Evolutionary conservation across 768 basidiomycete species (phyloP).

Genomic region (Tylopilus felleus): DNA sequence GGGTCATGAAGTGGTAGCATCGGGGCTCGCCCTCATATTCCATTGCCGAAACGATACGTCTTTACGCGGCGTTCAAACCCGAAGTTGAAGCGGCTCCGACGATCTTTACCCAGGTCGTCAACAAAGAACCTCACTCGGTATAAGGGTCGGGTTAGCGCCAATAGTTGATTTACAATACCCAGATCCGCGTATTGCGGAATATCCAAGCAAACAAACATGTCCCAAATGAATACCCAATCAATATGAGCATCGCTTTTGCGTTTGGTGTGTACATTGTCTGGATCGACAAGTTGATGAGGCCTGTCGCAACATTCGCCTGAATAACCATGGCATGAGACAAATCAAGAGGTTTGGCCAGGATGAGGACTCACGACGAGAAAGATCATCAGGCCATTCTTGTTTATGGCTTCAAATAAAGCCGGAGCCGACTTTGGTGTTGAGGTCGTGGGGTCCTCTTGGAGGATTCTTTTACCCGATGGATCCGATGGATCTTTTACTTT

Average conservation of each 20-base stretch:
- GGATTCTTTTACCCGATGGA: constrained; percentile 23
- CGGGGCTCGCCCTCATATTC: background rate
- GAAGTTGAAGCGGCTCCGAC: constrained; percentile 51
- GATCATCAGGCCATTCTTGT: constrained; percentile 71
- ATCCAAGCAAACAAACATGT: constrained; percentile 66
- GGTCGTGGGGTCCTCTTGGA: constrained; percentile 23
- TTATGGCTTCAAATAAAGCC: constrained; percentile 72
- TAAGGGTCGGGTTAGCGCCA: background rate
- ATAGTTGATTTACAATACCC: constrained; percentile 19
- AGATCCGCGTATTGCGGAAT: constrained; percentile 35
- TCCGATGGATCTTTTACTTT: constrained; percentile 23
- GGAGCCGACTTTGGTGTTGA: constrained; percentile 34
- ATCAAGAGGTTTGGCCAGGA: background rate
- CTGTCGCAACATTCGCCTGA: constrained; percentile 87
- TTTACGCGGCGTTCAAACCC: constrained; percentile 61
- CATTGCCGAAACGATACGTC: background rate
- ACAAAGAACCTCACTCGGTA: constrained; percentile 52
- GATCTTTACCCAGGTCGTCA: constrained; percentile 56
- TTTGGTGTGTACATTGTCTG: constrained; percentile 76
- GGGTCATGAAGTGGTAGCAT: constrained; percentile 63
- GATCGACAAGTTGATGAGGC: constrained; percentile 75
- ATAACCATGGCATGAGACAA: background rate
- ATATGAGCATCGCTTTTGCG: constrained; percentile 53
- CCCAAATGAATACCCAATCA: constrained; percentile 56
- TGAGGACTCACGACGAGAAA: constrained; percentile 71